Conservation (phyloP, 306 rosid genomes). For the Mimosa bimucronata region DNA sequence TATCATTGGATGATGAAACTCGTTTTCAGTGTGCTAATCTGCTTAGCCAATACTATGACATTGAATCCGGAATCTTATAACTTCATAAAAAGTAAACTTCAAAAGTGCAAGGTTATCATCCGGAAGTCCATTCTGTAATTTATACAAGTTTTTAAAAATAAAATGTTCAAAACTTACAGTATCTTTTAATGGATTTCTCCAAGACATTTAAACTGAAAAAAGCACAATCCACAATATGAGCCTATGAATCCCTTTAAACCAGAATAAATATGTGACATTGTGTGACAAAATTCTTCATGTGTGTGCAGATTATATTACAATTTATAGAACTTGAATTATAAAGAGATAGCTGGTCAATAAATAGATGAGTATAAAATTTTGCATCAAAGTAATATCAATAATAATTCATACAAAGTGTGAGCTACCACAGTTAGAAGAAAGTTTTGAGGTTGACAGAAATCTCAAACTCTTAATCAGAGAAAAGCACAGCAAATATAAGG, state of each 20-base stretch:
- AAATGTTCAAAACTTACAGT: background rate
- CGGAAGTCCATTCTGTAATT: background rate
- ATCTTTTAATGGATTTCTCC: constrained; percentile 1
- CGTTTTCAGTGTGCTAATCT: constrained; percentile 23
- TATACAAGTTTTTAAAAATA: constrained; percentile 8
- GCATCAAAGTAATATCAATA: background rate
- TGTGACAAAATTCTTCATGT: too few relatives aligned
- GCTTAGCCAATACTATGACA: constrained; percentile 19
- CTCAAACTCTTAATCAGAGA: constrained; percentile 11
- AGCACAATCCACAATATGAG: constrained; percentile 24
- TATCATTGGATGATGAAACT: constrained; percentile 25
- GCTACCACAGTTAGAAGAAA: background rate
- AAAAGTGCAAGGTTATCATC: background rate
- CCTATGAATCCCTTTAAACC: constrained; percentile 12
- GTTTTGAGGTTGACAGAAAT: background rate
- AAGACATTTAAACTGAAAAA: background rate
- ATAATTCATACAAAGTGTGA: constrained; percentile 6
- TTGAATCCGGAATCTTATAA: constrained; percentile 18
- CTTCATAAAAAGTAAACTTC: constrained; percentile 12
- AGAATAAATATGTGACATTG: background rate
- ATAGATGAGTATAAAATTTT: background rate
- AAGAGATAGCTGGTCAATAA: background rate
- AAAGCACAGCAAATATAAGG: background rate
- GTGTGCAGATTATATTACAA: background rate
- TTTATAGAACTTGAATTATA: background rate